Base-by-base conservation (phyloP, 179 eudicot genomes). In the Beta corolliflora region DNA sequence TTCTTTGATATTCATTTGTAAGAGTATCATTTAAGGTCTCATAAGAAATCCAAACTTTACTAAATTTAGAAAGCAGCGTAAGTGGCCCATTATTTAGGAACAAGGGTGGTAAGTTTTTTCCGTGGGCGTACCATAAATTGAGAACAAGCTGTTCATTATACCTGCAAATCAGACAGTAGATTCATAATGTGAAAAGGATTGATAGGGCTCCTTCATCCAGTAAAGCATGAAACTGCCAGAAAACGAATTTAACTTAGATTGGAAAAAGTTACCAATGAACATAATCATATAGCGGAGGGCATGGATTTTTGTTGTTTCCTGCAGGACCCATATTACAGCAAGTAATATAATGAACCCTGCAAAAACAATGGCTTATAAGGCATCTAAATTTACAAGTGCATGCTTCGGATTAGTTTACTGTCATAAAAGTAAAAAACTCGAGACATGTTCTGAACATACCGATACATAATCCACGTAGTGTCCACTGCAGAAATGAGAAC, bases 71-170 rank as follows among this genome's bases (percentile, higher is more conserved):
- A 48, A 48, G 52, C 52, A 9, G 52, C 52, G 52, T 1, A 48
- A 48, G 52, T 7, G 52, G 4, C 52, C 52, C 9, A 48, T 48
- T 48, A 48, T 48, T 48, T 6, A 48, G 7, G 52, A 5, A 48
- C 52, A 9, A 48, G 52, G 52, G 7, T 48, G 9, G 9, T 9
- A 48, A 48, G 52, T 48, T 6, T 19, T 46, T n/a, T 29, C 48
- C 52, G 23, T 77, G 21, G 36, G 53, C 85, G 41, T 91, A 93
- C 97, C 97, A 81, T 82, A 93, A 13, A 92, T 91, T 58, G 97
- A 93, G 88, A 92, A 92, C 85, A 93, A 79, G 81, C 98, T 92
- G 89, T 92, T 93, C 98, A 93, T 93, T 78, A 91, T 90, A 91
- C 98, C 98, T 93, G 91, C 87, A 80, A 56, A 74, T 9, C 54